Evolutionary conservation across 306 rosid species (phyloP).

Genomic region (Prunus mira): DNA sequence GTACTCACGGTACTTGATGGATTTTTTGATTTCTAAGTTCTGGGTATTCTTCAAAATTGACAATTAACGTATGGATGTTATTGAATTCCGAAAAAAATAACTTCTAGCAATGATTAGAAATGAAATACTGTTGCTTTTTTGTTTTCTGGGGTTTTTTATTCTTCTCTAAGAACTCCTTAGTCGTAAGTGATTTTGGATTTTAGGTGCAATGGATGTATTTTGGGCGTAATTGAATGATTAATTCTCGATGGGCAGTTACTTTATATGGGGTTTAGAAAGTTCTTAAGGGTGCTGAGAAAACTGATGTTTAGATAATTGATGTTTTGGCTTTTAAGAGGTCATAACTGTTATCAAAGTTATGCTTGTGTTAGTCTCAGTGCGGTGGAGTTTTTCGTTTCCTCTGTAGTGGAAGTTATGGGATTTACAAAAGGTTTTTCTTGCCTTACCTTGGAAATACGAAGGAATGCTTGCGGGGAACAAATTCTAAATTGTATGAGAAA

Average conservation of each 20-base stretch:
- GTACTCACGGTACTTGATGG: conserved; percentile 33
- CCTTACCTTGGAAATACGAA: neutral
- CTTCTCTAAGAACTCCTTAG: conserved; percentile 6
- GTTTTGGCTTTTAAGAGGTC: conserved; percentile 19
- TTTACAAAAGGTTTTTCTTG: conserved; percentile 2
- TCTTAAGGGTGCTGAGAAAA: conserved; percentile 19
- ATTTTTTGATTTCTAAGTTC: conserved; percentile 10
- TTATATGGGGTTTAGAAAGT: conserved; percentile 19
- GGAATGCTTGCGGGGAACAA: neutral
- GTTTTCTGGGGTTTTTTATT: conserved; percentile 13
- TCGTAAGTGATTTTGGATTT: conserved; percentile 17
- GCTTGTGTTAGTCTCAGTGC: conserved; percentile 17
- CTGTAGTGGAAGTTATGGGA: neutral
- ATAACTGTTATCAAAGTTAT: conserved; percentile 1
- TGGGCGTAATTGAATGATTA: conserved; percentile 28
- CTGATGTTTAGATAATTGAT: conserved; percentile 10
- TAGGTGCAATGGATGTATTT: conserved; percentile 8
- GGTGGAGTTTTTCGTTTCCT: neutral
- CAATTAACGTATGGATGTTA: conserved; percentile 24
- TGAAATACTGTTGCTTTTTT: conserved; percentile 4
- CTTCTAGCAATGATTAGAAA: conserved; percentile 15
- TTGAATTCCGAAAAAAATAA: conserved; percentile 23
- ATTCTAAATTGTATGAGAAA: neutral
- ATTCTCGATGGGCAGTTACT: conserved; percentile 14
- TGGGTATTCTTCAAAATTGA: conserved; percentile 9